phyloP scores from a whole-genome alignment of 768 basidiomycete species.

The Polyporus arcularius region DNA sequence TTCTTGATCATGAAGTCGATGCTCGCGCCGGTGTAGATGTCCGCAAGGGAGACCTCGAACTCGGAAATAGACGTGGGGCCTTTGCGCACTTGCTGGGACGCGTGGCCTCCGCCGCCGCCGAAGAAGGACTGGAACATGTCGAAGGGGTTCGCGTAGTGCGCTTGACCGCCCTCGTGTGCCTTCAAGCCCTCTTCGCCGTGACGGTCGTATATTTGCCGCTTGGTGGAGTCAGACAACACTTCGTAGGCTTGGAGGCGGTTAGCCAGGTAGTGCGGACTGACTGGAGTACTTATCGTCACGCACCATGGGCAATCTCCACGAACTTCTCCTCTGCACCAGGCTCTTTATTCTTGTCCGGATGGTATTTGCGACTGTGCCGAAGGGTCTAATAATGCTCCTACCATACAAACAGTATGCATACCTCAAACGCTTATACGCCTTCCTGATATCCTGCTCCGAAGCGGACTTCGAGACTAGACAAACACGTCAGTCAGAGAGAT shows the following conservation, averaged over 20 bases:
- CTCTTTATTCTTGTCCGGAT: constrained; percentile 95
- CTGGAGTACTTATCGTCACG: constrained; percentile 21
- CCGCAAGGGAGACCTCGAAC: constrained; percentile 84
- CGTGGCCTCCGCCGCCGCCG: constrained; percentile 76
- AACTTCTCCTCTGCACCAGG: constrained; percentile 82
- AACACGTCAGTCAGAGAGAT: constrained; percentile 25
- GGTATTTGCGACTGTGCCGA: constrained; percentile 37
- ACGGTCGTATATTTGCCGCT: constrained; percentile 91
- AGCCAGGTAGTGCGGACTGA: not conserved
- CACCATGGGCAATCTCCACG: constrained; percentile 89
- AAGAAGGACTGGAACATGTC: constrained; percentile 96
- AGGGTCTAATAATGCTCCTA: not conserved
- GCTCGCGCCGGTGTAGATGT: constrained; percentile 86
- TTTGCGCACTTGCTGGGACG: constrained; percentile 66
- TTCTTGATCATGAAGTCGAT: constrained; percentile 95
- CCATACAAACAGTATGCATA: constrained; percentile 29
- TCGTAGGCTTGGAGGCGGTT: constrained; percentile 70
- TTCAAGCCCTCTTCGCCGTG: constrained; percentile 96
- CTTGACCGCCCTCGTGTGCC: constrained; percentile 86
- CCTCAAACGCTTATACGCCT: constrained; percentile 89
- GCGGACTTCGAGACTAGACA: constrained; percentile 68
- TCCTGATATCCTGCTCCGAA: constrained; percentile 85
- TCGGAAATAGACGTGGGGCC: constrained; percentile 79
- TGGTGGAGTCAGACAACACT: constrained; percentile 87
- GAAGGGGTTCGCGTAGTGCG: constrained; percentile 79